Conservation (phyloP, 176 grass and related monocot species). For the Carex pumila region DNA sequence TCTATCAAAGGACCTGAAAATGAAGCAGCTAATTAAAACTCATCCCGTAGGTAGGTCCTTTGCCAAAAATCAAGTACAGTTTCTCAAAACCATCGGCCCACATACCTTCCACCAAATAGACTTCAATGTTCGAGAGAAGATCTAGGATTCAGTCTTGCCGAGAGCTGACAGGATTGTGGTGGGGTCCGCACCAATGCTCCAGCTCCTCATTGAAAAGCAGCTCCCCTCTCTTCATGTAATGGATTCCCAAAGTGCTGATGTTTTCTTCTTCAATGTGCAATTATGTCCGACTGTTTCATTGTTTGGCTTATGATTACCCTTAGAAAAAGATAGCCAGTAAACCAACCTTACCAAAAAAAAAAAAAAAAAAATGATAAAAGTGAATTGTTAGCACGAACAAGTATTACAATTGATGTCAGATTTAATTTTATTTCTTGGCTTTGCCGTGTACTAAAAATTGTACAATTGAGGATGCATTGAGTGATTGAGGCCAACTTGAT, state of each 20-base stretch:
- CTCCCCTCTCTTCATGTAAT: conserved; percentile 75
- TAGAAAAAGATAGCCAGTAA: conserved; percentile 89
- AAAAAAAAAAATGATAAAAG: too few relatives aligned
- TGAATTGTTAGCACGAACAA: neutral
- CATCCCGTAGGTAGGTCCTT: neutral
- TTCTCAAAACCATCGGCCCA: neutral
- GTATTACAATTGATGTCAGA: neutral
- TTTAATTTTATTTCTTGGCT: neutral
- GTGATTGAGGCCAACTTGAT: too few relatives aligned
- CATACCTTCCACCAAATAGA: conserved; percentile 97
- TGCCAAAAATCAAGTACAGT: conserved; percentile 12
- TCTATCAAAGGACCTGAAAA: too few relatives aligned
- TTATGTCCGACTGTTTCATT: too few relatives aligned
- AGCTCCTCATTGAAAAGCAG: conserved; percentile 57
- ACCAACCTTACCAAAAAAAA: conserved; percentile 56
- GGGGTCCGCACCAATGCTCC: conserved; percentile 71
- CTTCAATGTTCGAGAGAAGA: conserved; percentile 79
- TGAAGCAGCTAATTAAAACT: neutral
- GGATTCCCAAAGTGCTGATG: conserved; percentile 83
- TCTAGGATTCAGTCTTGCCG: conserved; percentile 87
- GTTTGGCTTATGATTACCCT: conserved; percentile 69
- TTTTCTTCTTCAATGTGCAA: conserved; percentile 38
- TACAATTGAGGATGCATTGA: too few relatives aligned
- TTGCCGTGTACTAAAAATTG: neutral
- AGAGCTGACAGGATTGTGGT: conserved; percentile 76